Evolutionary conservation across 257 asterid genomes (phyloP), one percentile per base, ranked within the genome.

Genomic region (Nicotiana tomentosiformis): DNA sequence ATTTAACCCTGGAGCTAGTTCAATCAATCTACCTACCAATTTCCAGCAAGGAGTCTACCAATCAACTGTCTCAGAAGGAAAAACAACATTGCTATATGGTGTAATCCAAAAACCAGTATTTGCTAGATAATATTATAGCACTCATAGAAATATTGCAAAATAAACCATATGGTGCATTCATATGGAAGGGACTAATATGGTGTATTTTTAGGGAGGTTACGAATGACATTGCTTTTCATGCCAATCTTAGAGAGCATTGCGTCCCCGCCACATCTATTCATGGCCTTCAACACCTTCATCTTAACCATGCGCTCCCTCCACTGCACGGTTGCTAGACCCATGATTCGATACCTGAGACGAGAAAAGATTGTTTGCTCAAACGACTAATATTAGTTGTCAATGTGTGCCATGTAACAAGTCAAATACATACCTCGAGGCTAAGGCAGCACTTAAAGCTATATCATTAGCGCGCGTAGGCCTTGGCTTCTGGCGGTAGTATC

Each of bases 401-500:
- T 23, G 20, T 9, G 37, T 23, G 60, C 0, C 12, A 46, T 46
- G 61, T 11, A 46, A 39, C 77, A 53, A 81, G 70, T 60, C 12
- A n/a, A 49, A 68, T 35, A 51, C 58, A 66, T 74, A 96, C 98
- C 98, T 91, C 58, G 94, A 78, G 35, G 97, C 92, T 82, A 96
- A 84, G 77, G 88, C 83, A 83, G 85, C 90, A 29, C 90, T 79
- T 30, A 90, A 87, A 32, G 88, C 83, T 17, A 87, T 82, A 49
- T 89, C 85, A 81, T 88, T 89, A 57, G 88, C 86, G n/a, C 93
- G 84, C 4, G 89, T 87, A 18, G 99, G 98, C 14, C 94, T 92
- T 32, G 93, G 99, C 87, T 91, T 96, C 88, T 94, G 99, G 77
- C 96, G 97, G 84, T 94, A 96, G 76, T 96, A 96, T 86, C 89